Evolutionary conservation across 768 basidiomycete genomes (phyloP), one percentile per base, ranked within the genome.

Genomic region (Russula sp.): DNA sequence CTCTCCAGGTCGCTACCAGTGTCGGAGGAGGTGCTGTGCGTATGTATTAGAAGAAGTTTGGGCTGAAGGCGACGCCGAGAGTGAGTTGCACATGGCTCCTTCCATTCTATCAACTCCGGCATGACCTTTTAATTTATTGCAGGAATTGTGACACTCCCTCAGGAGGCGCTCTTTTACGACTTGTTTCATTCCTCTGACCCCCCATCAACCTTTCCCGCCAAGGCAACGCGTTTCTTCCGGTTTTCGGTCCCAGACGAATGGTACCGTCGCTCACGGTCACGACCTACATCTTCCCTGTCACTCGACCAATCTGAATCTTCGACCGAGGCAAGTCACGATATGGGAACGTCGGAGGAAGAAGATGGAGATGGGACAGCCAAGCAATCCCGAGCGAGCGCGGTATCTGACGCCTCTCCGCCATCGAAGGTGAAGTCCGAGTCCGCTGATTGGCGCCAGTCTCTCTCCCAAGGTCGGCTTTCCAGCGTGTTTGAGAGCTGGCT

Each of bases 181-280:
- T 72, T 84, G 42, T 59, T 83, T 20, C 73, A 72, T 54, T 75
- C 75, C 16, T 77, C 82, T 0, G 76, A 75, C 44, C 69, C 72
- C 56, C 67, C 78, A 11, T 81, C 81, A 67, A 77, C 79, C 1
- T 79, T 80, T 67, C 75, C 76, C n/a, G 69, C 75, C 4, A 68
- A 72, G 32, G 80, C 80, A 1, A 76, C 70, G 22, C 83, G 83
- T 10, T 71, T 68, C 9, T 83, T 88, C 70, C 79, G 81, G 30
- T 81, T 92, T 61, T 88, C 86, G 65, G 83, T 93, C 9, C 88
- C 88, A 2, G 88, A 88, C 59, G 86, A 88, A 71, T 92, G 87
- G 91, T 92, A 84, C 73, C 84, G 85, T 62, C 82, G 88, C 20
- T 83, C 85, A 22, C 88, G 82, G 65, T 81, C 85, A 8, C 83